Evolutionary conservation across 495 filamentous ascomycete species (phyloP).

Genomic region (Trichocladium uniseriatum): DNA sequence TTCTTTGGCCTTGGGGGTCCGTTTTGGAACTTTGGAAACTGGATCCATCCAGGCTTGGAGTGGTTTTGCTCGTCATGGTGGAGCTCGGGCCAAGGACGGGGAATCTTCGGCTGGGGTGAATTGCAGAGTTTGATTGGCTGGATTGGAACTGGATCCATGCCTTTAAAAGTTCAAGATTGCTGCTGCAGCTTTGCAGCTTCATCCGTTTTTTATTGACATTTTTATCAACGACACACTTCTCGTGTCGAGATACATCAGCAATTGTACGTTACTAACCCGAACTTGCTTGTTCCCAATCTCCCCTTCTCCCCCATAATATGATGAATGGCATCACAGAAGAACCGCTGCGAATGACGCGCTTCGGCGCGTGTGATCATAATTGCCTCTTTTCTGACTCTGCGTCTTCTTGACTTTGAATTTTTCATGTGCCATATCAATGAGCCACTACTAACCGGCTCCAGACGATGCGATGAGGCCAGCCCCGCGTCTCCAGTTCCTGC

Average conservation of each 20-base stretch:
- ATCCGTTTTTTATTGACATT: neutral
- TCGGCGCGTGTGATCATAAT: conserved; percentile 52
- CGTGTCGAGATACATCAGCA: too few species aligned
- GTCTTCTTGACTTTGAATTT: neutral
- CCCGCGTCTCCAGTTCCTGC: conserved; percentile 41
- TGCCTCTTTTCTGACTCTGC: conserved; percentile 38
- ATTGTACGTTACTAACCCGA: too few species aligned
- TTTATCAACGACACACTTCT: too few species aligned
- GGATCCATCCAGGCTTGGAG: neutral
- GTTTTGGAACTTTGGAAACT: neutral
- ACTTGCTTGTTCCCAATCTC: too few species aligned
- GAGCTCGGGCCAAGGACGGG: conserved; percentile 4
- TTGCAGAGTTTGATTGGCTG: neutral
- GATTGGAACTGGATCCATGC: neutral
- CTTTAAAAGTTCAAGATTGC: neutral
- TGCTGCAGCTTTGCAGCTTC: neutral
- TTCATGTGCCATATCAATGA: neutral
- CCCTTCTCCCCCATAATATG: neutral
- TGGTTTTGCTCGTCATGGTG: conserved; percentile 3
- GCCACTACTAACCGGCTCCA: neutral
- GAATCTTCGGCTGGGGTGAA: neutral
- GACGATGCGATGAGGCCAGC: conserved; percentile 32
- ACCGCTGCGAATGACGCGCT: conserved; percentile 93
- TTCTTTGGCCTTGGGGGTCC: neutral
- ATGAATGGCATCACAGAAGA: conserved; percentile 50